These are phyloP conservation scores for Rhizomucor miehei DNA, from an alignment of 371 early-diverging fungal species.

Conservation along the genomic window DNA sequence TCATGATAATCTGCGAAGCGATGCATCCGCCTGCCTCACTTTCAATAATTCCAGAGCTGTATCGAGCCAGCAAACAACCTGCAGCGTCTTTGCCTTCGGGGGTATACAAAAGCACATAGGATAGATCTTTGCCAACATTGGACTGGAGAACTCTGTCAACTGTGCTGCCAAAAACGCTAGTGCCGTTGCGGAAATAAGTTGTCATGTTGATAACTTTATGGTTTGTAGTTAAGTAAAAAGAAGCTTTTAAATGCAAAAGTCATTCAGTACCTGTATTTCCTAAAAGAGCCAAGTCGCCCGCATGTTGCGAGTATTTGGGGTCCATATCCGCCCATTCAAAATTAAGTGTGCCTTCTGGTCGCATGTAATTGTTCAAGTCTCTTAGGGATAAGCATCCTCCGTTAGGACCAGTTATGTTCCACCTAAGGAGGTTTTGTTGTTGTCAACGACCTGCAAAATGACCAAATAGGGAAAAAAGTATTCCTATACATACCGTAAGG, in stretches of 20 bases:
- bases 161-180: slow-evolving; percentile 23
- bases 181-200: slow-evolving; percentile 11
- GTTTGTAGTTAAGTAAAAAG: neutral
- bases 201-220: slow-evolving; percentile 34
- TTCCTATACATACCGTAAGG: slow-evolving; percentile 41
- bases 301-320: slow-evolving; percentile 9
- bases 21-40: slow-evolving; percentile 55
- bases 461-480: slow-evolving; percentile 6
- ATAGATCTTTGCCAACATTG: slow-evolving; percentile 39
- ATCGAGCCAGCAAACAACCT: slow-evolving; percentile 39
- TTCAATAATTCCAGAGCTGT: slow-evolving; percentile 49
- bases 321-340: slow-evolving; percentile 45
- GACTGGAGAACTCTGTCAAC: slow-evolving; percentile 24
- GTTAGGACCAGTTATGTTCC: slow-evolving; percentile 24
- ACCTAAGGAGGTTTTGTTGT: slow-evolving; percentile 9
- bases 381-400: slow-evolving; percentile 32
- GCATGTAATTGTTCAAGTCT: slow-evolving; percentile 19
- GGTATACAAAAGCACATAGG: slow-evolving; percentile 39
- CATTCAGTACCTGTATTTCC: slow-evolving; percentile 55
- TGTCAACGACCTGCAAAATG: neutral
- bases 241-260: neutral
- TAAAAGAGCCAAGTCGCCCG: slow-evolving; percentile 28
- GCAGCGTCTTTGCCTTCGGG: slow-evolving; percentile 30
- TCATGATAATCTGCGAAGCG: slow-evolving; percentile 52
- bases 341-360: slow-evolving; percentile 19